A percentile compares a stretch with the other conserved stretches of the same genome.
These are phyloP conservation scores for Yarrowia divulgata DNA, from an alignment of 805 yeast species.

Conservation along the genomic window DNA sequence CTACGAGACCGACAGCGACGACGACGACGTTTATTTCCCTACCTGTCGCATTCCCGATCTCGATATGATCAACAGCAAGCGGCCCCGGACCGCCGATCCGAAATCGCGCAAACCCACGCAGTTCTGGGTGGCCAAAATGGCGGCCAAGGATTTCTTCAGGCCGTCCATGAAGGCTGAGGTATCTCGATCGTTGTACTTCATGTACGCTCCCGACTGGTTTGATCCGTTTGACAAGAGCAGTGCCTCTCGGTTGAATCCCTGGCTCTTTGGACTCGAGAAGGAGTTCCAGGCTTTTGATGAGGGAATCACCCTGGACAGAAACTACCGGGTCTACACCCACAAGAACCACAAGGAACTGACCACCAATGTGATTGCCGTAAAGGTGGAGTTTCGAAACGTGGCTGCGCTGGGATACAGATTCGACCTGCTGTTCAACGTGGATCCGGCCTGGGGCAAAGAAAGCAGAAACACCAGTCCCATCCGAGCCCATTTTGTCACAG, in stretches of 20 bases:
- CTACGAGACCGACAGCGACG: constrained; percentile 15
- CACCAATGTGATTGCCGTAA: constrained; percentile 12
- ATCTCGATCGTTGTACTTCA: constrained; percentile 6
- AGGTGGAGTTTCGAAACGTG: constrained; percentile 9
- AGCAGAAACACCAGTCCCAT: constrained; percentile 3
- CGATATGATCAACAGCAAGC: constrained; percentile 4
- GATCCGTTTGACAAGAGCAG: constrained; percentile 8
- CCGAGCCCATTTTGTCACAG: constrained; percentile 21
- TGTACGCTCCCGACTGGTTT: constrained; percentile 29
- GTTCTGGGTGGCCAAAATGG: constrained; percentile 23
- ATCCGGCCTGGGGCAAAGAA: constrained; percentile 17
- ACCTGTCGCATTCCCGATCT: constrained; percentile 25
- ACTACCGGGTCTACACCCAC: constrained; percentile 15
- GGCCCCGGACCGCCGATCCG: neutral
- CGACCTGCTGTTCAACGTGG: constrained; percentile 5
- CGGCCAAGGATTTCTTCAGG: constrained; percentile 13
- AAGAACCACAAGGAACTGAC: constrained; percentile 17
- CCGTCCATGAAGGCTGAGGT: constrained; percentile 30
- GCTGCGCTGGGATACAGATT: neutral
- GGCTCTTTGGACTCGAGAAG: constrained; percentile 25
- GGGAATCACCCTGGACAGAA: constrained; percentile 6
- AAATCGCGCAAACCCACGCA: constrained; percentile 26
- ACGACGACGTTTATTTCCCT: constrained; percentile 8
- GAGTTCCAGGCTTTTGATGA: constrained; percentile 9
- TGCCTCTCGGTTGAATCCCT: neutral